Conservation (phyloP, 495 filamentous ascomycete species). For the Lophiotrema nucula region DNA sequence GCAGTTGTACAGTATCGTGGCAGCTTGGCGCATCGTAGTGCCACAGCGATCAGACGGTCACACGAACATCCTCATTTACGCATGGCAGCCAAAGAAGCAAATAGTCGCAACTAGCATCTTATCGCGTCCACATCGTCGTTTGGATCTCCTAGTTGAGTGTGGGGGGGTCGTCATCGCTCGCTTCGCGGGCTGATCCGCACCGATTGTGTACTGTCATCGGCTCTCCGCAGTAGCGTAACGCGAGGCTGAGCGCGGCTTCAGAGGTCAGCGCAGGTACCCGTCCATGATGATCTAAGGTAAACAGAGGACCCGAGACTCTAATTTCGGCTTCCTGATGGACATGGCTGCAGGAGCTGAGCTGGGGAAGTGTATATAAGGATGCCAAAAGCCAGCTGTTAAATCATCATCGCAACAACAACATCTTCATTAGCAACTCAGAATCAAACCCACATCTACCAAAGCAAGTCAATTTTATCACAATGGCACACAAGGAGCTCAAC, state of each 20-base stretch:
- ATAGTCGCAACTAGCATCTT: too few species aligned
- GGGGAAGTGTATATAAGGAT: not conserved
- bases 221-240: not conserved
- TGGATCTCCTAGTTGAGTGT: too few species aligned
- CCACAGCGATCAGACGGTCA: too few species aligned
- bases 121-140: too few species aligned
- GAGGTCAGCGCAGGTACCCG: not conserved
- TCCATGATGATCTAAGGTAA: not conserved
- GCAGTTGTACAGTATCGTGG: too few species aligned
- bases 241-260: not conserved
- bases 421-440: not conserved
- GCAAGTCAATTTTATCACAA: conserved; percentile 7
- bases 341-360: not conserved
- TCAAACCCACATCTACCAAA: not conserved
- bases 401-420: not conserved
- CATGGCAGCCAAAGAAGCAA: too few species aligned
- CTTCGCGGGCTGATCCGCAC: too few species aligned
- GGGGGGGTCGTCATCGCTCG: too few species aligned
- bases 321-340: not conserved
- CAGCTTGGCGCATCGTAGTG: too few species aligned
- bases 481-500: conserved; percentile 35
- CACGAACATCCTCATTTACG: too few species aligned
- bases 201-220: not conserved
- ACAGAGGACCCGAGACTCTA: not conserved
- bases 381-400: not conserved